Base-by-base conservation (phyloP, 2,329 filamentous ascomycete species). In the Aspergillus sergii region DNA sequence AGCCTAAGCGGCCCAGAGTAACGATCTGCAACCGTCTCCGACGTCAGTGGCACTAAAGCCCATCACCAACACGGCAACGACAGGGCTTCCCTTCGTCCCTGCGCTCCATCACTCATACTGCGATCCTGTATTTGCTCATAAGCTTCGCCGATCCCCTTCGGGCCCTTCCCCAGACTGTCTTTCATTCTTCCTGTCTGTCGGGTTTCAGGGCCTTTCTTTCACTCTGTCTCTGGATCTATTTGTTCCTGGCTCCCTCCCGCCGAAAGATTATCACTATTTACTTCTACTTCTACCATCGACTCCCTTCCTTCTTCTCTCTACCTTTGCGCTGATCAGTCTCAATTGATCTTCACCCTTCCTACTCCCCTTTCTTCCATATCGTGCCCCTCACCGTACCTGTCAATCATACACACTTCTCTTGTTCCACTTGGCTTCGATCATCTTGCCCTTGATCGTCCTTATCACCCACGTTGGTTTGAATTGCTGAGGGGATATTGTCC, bases 81-180 rank as follows among this genome's bases (percentile, higher is more conserved):
- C 67, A 69, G 67, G 67, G 67, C 69, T 68, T 68, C 65, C 66
- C 66, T 72, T 72, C 68, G 68, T 73, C 69, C 66, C 71, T 70
- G 61, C 57, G 61, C 61, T 60, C 67, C 66, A 70, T 71, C 68
- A 55, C 71, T 73, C 69, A 72, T 68, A 65, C 70, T 71, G 71
- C 64, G 68, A 73, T 70, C 71, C 68, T 73, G 69, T 72, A 69
- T 72, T 73, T 74, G 75, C 76, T 78, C 76, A 77, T 78, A 79
- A 79, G 76, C 76, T 78, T 78, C 76, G 76, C 74, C 76, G 76
- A 79, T 79, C 76, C 76, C 76, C 75, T 76, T 73, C 61, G 64
- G 64, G 67, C 65, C 67, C 68, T 71, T 76, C 76, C 76, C 76
- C 76, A 76, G 75, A 78, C 72, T 71, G 68, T 62, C 68, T 68